phyloP scores from a whole-genome alignment of 2,329 filamentous ascomycete genomes.

The Magnaporthiopsis poae region DNA sequence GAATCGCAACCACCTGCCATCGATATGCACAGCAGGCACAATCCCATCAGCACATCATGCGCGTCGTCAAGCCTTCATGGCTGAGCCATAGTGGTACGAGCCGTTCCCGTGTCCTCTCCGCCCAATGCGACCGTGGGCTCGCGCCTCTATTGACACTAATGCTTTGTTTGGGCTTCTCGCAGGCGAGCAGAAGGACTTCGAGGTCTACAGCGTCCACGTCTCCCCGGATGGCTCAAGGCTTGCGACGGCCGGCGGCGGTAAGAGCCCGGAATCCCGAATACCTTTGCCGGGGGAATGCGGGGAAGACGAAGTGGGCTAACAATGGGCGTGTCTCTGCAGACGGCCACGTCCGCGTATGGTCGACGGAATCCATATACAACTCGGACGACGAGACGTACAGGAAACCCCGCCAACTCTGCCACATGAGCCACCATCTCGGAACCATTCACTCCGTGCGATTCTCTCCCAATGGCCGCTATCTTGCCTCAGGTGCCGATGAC shows the following conservation, averaged over 20 bases:
- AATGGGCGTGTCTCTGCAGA: conserved; percentile 36
- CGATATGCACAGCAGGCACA: conserved; percentile 4
- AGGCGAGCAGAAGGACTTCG: conserved; percentile 96
- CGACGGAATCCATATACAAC: conserved; percentile 83
- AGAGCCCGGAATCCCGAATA: conserved; percentile 20
- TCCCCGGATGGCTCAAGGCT: conserved; percentile 87
- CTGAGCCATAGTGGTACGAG: conserved; percentile 76
- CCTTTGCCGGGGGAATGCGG: no score
- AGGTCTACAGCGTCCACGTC: conserved; percentile 96
- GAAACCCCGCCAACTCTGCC: conserved; percentile 84
- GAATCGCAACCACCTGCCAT: neutral
- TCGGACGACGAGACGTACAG: conserved; percentile 61
- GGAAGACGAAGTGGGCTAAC: neutral
- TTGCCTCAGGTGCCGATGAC: conserved; percentile 94
- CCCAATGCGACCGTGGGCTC: conserved; percentile 15
- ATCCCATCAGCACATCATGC: conserved; percentile 43
- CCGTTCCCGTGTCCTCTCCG: neutral
- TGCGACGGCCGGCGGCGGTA: conserved; percentile 86
- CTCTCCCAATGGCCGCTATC: conserved; percentile 86
- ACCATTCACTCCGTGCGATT: conserved; percentile 96
- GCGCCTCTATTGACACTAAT: neutral
- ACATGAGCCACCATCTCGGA: conserved; percentile 96
- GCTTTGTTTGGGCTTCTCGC: conserved; percentile 1
- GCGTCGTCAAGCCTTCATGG: conserved; percentile 90
- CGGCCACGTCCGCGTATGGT: conserved; percentile 96